Percentiles rank a stretch among this genome's conserved stretches.
These are phyloP conservation scores for Botryotinia calthae DNA, from an alignment of 2,329 filamentous ascomycete genomes.

Conservation along the genomic window DNA sequence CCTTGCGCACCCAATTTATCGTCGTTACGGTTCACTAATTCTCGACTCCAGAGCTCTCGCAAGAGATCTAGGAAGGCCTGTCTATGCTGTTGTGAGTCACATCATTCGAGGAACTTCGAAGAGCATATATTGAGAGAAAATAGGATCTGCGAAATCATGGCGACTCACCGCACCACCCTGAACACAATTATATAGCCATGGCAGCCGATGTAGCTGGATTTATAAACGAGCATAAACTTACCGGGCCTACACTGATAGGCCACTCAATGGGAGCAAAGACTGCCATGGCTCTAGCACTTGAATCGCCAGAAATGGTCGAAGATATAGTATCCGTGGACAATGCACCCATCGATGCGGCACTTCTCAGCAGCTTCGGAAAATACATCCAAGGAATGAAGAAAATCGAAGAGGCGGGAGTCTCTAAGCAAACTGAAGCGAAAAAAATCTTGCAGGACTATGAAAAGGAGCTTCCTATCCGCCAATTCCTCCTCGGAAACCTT, in stretches of 20 bases:
- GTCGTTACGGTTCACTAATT: constrained; percentile 23
- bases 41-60: constrained; percentile 63
- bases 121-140: constrained; percentile 7
- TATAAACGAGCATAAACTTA: constrained; percentile 67
- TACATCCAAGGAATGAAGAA: constrained; percentile 84
- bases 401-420: constrained; percentile 67
- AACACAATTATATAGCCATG: constrained; percentile 79
- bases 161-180: constrained; percentile 73
- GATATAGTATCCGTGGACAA: constrained; percentile 87
- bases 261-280: constrained; percentile 97
- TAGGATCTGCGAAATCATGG: constrained; percentile 93
- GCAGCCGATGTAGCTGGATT: constrained; percentile 81
- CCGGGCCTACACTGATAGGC: constrained; percentile 74
- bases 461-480: constrained; percentile 69
- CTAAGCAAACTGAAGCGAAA: constrained; percentile 74
- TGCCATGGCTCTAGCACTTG: constrained; percentile 81
- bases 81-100: constrained; percentile 74
- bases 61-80: constrained; percentile 72
- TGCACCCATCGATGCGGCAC: constrained; percentile 75
- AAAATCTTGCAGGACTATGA: constrained; percentile 74
- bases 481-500: constrained; percentile 89
- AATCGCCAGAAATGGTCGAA: constrained; percentile 62
- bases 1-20: constrained; percentile 8
- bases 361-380: constrained; percentile 71
- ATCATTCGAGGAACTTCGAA: neutral